phyloP scores from a whole-genome alignment of 176 grass and related monocot species.

The Tuctoria greenei region DNA sequence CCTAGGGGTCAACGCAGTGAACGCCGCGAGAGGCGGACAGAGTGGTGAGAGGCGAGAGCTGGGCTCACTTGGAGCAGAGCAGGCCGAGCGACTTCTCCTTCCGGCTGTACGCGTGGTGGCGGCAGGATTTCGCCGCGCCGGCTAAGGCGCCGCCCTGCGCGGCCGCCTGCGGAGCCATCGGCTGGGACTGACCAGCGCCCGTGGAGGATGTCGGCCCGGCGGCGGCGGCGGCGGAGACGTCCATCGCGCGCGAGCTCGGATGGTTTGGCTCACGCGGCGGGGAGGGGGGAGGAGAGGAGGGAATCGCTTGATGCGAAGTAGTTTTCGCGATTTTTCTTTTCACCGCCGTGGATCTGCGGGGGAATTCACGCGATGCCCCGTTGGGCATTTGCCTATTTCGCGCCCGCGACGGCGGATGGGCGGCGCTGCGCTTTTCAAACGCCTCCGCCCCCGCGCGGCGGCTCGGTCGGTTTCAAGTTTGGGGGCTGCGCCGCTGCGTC shows the following conservation, averaged over 20 bases:
- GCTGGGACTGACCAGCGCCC: background rate
- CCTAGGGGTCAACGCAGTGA: slow-evolving; percentile 18
- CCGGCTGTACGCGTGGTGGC: slow-evolving; percentile 66
- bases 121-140: slow-evolving; percentile 9
- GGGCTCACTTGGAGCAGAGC: slow-evolving; percentile 79
- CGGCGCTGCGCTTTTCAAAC: slow-evolving; percentile 27
- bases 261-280: background rate
- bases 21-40: background rate
- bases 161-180: background rate
- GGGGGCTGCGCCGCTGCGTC: background rate
- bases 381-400: slow-evolving; percentile 20
- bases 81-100: slow-evolving; percentile 93
- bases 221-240: background rate
- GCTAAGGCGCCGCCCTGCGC: background rate
- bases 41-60: background rate
- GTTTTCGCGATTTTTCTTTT: slow-evolving; percentile 8
- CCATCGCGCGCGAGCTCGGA: background rate
- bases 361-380: slow-evolving; percentile 18
- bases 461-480: background rate
- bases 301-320: background rate
- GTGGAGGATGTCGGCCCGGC: background rate
- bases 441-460: background rate
- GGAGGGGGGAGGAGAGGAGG: background rate
- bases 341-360: slow-evolving; percentile 27
- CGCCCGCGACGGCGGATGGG: slow-evolving; percentile 9